Base-by-base conservation (phyloP, 2,329 filamentous ascomycete genomes). In the Elsinoe ampelina region DNA sequence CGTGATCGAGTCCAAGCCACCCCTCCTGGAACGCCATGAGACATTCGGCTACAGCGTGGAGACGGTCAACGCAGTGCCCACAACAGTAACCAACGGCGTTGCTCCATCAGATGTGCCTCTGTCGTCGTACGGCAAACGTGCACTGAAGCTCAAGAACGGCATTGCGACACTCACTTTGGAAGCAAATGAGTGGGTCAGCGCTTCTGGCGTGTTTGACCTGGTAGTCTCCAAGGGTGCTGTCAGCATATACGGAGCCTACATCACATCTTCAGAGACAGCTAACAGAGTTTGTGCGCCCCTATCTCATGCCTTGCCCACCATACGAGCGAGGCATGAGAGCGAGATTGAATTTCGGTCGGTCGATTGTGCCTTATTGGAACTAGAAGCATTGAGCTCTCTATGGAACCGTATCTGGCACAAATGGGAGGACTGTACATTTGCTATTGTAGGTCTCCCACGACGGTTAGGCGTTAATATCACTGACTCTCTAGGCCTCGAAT, bases 261-360 rank as follows among this genome's bases (percentile, higher is more conserved):
- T 92, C 2, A 72, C 73, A 10, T 67, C 77, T 1, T 73, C 76
- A 0, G 71, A 76, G 22, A 67, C 63, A 1, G 65, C 73, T 5
- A 73, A 79, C 61, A 83, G 80, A 74, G 75, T 88, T 13, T 82
- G 81, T 67, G 84, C 86, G 13, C 81, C 86, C 1, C 78, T 80
- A 41, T 87, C 84, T 36, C 82, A 89, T 65, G 82, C 87, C 1
- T 69, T 92, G 1, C 86, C 85, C 1, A 80, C 85, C 0, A 75
- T 92, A 34, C 8, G 22, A 5, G 54, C 39, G 12, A 30, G 54
- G 36, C 20, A 17, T 30, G 66, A 68, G 22, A 66, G 87, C 0
- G 79, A 86, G 58, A 68, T 89, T 20, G 3, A 77, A 80, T 52
- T 75, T 78, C 0, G 74, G 71, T 7, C 71, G 77, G 1, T 68